phyloP scores from a whole-genome alignment of 2,329 filamentous ascomycete species.

The Pseudogymnoascus pannorum region DNA sequence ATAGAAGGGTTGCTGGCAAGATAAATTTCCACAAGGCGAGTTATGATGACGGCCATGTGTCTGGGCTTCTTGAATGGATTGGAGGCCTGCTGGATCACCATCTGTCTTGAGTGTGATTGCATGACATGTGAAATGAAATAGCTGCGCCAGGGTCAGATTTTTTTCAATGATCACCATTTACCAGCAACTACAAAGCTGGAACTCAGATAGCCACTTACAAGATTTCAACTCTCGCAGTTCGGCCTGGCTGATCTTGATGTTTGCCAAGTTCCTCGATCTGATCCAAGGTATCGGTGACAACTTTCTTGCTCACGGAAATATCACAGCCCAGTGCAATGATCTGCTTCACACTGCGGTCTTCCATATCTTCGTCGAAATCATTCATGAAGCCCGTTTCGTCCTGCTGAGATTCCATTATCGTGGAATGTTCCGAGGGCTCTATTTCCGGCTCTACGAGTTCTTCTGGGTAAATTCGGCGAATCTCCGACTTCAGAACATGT shows the following conservation, averaged over 20 bases:
- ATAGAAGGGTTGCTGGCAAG: constrained; percentile 45
- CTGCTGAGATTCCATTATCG: not conserved
- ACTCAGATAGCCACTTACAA: not conserved
- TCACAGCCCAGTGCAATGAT: constrained; percentile 55
- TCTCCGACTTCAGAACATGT: not conserved
- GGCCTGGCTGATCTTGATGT: constrained; percentile 9
- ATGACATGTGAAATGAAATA: constrained; percentile 55
- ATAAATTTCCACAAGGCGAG: constrained; percentile 55
- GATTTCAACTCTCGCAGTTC: not conserved
- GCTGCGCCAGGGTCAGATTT: constrained; percentile 29
- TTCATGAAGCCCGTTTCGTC: constrained; percentile 21
- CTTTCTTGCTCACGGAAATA: constrained; percentile 43
- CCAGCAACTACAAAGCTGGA: constrained; percentile 9
- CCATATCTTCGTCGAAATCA: constrained; percentile 19
- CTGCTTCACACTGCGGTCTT: constrained; percentile 43
- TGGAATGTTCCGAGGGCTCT: not conserved
- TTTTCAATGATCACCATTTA: not conserved
- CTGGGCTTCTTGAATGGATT: constrained; percentile 48
- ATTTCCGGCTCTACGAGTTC: not conserved
- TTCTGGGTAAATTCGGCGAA: not conserved
- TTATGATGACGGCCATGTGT: constrained; percentile 49
- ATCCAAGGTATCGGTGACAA: constrained; percentile 40
- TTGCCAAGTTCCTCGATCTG: constrained; percentile 51
- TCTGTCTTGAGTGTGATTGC: constrained; percentile 48
- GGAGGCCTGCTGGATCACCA: constrained; percentile 42